These are phyloP conservation scores for Rosa rugosa DNA, from an alignment of 306 rosid genomes.

Conservation along the genomic window DNA sequence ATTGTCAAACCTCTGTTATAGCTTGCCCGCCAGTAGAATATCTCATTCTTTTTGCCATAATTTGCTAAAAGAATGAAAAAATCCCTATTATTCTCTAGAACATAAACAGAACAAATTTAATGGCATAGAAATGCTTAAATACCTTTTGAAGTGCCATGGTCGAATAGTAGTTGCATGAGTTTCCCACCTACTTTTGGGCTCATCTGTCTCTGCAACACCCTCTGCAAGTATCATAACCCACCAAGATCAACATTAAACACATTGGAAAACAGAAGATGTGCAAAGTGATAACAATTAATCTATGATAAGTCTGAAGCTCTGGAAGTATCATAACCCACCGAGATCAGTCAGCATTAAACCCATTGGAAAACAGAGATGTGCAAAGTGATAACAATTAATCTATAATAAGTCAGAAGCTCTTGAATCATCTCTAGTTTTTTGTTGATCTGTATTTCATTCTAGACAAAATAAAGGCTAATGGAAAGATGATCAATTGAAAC, in stretches of 20 bases:
- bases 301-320: background rate
- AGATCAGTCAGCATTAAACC: too few species aligned
- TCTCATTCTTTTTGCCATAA: background rate
- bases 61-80: background rate
- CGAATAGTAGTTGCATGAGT: constrained; percentile 53
- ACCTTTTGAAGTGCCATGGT: constrained; percentile 63
- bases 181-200: constrained; percentile 57
- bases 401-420: background rate
- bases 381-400: background rate
- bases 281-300: background rate
- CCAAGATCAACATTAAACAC: constrained; percentile 20
- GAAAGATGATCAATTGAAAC: constrained; percentile 36
- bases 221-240: constrained; percentile 56
- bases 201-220: constrained; percentile 65
- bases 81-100: background rate
- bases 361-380: background rate
- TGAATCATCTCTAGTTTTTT: background rate
- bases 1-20: constrained; percentile 16
- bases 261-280: background rate
- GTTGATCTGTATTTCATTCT: constrained; percentile 1
- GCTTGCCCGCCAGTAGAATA: constrained; percentile 21
- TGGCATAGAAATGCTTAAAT: constrained; percentile 14
- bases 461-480: constrained; percentile 12
- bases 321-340: background rate
- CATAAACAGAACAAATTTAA: background rate